These are phyloP conservation scores for Papilionanthe hybrid DNA, from an alignment of 116 monocot genomes.

Conservation along the genomic window DNA sequence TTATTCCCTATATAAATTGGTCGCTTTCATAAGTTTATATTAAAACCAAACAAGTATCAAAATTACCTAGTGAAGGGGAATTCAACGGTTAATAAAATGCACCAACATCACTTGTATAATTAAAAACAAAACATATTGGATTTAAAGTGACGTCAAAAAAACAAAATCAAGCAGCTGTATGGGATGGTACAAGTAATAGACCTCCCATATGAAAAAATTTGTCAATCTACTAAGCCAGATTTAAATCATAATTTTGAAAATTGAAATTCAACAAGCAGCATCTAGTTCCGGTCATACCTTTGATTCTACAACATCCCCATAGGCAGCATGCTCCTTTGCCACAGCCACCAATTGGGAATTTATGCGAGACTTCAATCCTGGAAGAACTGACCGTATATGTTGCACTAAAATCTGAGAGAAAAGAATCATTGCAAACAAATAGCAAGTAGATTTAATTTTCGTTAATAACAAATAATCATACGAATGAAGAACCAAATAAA, in stretches of 20 bases:
- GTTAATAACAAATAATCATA: neutral
- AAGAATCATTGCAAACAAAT: neutral
- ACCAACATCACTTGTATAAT: neutral
- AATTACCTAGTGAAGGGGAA: neutral
- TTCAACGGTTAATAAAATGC: neutral
- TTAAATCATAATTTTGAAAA: neutral
- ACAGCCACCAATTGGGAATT: constrained; percentile 83
- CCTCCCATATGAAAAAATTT: neutral
- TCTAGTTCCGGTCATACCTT: constrained; percentile 43
- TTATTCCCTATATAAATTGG: too few relatives aligned
- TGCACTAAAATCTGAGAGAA: constrained; percentile 81
- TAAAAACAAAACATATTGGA: neutral
- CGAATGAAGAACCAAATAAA: neutral
- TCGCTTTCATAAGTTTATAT: neutral
- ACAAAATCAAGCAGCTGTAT: neutral
- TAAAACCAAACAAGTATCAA: neutral
- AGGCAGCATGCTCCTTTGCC: constrained; percentile 90
- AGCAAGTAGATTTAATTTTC: neutral
- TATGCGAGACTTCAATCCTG: constrained; percentile 85
- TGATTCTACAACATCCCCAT: constrained; percentile 89
- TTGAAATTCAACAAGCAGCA: neutral
- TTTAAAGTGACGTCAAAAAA: neutral
- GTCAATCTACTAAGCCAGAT: neutral
- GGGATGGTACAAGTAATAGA: neutral
- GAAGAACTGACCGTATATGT: constrained; percentile 86